Conservation (phyloP, 306 rosid genomes). For the Hippophae rhamnoides region DNA sequence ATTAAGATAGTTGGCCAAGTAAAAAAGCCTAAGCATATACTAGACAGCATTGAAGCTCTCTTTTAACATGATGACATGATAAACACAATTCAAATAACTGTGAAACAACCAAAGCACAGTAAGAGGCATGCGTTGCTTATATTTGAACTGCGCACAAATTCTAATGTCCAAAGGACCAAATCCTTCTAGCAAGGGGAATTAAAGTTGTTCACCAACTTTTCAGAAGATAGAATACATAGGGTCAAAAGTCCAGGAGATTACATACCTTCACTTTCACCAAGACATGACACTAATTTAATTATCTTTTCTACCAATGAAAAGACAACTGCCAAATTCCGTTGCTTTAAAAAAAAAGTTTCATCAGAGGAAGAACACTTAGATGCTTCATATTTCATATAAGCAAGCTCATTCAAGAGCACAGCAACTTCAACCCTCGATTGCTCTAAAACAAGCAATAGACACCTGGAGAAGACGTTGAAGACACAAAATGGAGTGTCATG, state of each 20-base stretch:
- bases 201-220: no score
- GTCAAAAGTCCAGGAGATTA: background rate
- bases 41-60: background rate
- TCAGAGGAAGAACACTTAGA: slow-evolving; percentile 44
- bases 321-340: slow-evolving; percentile 58
- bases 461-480: slow-evolving; percentile 38
- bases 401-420: slow-evolving; percentile 80
- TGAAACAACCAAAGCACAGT: no score
- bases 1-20: slow-evolving; percentile 3
- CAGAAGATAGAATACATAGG: background rate
- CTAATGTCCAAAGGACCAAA: no score
- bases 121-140: no score
- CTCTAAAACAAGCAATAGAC: slow-evolving; percentile 83
- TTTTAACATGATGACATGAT: background rate
- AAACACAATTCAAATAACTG: no score
- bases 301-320: slow-evolving; percentile 82
- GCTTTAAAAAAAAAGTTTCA: slow-evolving; percentile 50
- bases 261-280: slow-evolving; percentile 59
- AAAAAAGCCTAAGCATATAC: slow-evolving; percentile 4
- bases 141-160: no score
- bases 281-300: slow-evolving; percentile 57
- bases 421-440: slow-evolving; percentile 95
- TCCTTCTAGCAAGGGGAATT: no score
- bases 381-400: slow-evolving; percentile 77
- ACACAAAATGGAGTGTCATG: slow-evolving; percentile 19